Base-by-base conservation (phyloP, 306 rosid species). In the Acacia acuminata region DNA sequence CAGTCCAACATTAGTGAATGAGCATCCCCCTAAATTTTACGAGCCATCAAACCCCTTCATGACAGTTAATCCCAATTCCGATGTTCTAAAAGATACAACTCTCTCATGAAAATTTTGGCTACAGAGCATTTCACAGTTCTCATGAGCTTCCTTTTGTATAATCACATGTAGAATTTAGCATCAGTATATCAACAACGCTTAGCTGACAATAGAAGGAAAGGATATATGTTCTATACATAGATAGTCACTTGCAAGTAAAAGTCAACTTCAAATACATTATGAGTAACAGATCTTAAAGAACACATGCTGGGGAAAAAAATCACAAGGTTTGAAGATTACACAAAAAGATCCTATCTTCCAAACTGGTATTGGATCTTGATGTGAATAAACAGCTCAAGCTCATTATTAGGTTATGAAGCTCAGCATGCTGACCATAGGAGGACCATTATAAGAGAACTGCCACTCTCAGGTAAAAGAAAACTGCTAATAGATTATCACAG, bases 1-100 rank as follows among this genome's bases (percentile, higher is more conserved):
- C 73, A 79, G 48, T 19, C 45, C 72, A 83, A 79, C 47, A 73
- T 30, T 51, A 66, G 17, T 55, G 75, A 55, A 6, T 19, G 32
- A 12, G 79, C 66, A 64, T 44, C 78, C 71, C 43, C 65, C 55
- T 6, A 17, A 51, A 14, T 17, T 67, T 73, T 51, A 61, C 15
- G 51, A 55, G 79, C 44, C 47, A 79, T 56, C 22, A 48, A 70
- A 68, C 69, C 58, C 58, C 36, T 24, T 14, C 43, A 51, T 64
- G 56, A 44, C 44, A 38, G 51, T 69, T 8, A 51, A 51, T 51
- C 58, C 58, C 22, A 56, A 79, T 75, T 45, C 40, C 12, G 4
- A 55, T 19, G 63, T 55, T 20, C 25, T 20, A 55, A 55, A 20
- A 2, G 12, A 55, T 17, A 20, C 20, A 55, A 55, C 25, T 55